These are phyloP conservation scores for Fusarium sp. DNA, from an alignment of 2,329 filamentous ascomycete genomes.

Conservation along the genomic window DNA sequence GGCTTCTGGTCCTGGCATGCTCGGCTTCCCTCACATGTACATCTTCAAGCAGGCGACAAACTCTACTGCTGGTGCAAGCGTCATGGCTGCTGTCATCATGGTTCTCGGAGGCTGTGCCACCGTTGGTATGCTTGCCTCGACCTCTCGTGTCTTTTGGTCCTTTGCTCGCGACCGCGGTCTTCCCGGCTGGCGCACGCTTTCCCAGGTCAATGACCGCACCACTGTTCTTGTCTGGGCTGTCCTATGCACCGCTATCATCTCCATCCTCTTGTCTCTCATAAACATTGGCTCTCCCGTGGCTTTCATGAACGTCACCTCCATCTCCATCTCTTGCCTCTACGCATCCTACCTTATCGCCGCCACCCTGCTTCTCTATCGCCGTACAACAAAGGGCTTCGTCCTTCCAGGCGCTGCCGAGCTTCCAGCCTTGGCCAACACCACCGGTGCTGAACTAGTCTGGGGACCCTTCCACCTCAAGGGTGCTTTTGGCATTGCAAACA, in stretches of 20 bases:
- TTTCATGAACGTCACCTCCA: slow-evolving; percentile 45
- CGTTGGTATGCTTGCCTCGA: slow-evolving; percentile 64
- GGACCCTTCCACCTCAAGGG: slow-evolving; percentile 65
- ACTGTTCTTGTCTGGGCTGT: slow-evolving; percentile 45
- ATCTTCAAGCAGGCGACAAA: slow-evolving; percentile 63
- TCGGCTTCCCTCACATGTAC: slow-evolving; percentile 65
- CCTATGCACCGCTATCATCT: slow-evolving; percentile 40
- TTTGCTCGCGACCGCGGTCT: slow-evolving; percentile 53
- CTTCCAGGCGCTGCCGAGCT: slow-evolving; percentile 38
- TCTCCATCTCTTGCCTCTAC: slow-evolving; percentile 46
- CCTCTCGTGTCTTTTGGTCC: slow-evolving; percentile 65
- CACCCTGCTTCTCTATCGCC: slow-evolving; percentile 43
- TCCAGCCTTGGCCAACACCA: slow-evolving; percentile 45
- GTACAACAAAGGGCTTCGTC: slow-evolving; percentile 41
- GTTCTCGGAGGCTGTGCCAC: slow-evolving; percentile 59
- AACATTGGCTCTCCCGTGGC: slow-evolving; percentile 47
- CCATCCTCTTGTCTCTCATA: slow-evolving; percentile 46
- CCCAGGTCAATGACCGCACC: slow-evolving; percentile 42
- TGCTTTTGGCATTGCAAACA: slow-evolving; percentile 61
- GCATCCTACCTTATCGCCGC: slow-evolving; percentile 46
- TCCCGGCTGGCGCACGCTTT: slow-evolving; percentile 45
- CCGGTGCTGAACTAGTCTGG: slow-evolving; percentile 53
- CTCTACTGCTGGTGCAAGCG: slow-evolving; percentile 57
- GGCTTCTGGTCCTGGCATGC: slow-evolving; percentile 53
- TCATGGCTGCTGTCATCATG: slow-evolving; percentile 60